These are phyloP conservation scores for Cladosporium oxysporum DNA, from an alignment of 2,329 filamentous ascomycete species.

Conservation along the genomic window DNA sequence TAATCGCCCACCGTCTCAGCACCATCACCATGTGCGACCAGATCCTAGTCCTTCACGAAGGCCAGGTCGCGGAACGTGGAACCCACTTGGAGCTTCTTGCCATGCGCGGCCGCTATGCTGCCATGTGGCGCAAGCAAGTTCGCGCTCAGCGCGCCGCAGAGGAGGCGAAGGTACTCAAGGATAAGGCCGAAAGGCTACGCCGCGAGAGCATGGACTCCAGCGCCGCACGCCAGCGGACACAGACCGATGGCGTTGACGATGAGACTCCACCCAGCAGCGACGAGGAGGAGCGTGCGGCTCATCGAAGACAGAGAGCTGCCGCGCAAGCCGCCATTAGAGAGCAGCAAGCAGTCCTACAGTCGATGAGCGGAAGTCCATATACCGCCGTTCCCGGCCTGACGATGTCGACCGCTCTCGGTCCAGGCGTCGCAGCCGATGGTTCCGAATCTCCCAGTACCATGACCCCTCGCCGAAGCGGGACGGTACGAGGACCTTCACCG, in stretches of 20 bases:
- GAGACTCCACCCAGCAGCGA: conserved; percentile 41
- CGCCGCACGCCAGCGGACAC: conserved; percentile 32
- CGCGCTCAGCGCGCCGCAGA: conserved; percentile 52
- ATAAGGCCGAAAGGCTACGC: conserved; percentile 52
- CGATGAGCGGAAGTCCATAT: conserved; percentile 6
- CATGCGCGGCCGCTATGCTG: conserved; percentile 48
- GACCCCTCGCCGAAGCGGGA: conserved; percentile 33
- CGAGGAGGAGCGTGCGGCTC: conserved; percentile 35
- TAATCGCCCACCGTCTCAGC: conserved; percentile 76
- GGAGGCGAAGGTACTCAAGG: conserved; percentile 51
- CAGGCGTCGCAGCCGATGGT: neutral
- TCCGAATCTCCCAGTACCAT: conserved; percentile 1
- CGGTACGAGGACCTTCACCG: conserved; percentile 32
- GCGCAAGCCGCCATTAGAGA: conserved; percentile 13
- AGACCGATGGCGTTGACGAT: conserved; percentile 30
- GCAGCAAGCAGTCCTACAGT: conserved; percentile 3
- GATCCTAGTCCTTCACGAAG: conserved; percentile 57
- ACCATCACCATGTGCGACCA: conserved; percentile 59
- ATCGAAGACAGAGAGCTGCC: neutral
- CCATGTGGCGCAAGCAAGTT: conserved; percentile 57
- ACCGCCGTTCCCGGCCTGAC: conserved; percentile 9
- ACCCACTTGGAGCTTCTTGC: conserved; percentile 54
- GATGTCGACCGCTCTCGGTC: conserved; percentile 11
- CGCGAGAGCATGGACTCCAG: conserved; percentile 50
- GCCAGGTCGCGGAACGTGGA: conserved; percentile 53